phyloP scores from a whole-genome alignment of 192 early-diverging fungal species.

The Ambispora gerdemannii region DNA sequence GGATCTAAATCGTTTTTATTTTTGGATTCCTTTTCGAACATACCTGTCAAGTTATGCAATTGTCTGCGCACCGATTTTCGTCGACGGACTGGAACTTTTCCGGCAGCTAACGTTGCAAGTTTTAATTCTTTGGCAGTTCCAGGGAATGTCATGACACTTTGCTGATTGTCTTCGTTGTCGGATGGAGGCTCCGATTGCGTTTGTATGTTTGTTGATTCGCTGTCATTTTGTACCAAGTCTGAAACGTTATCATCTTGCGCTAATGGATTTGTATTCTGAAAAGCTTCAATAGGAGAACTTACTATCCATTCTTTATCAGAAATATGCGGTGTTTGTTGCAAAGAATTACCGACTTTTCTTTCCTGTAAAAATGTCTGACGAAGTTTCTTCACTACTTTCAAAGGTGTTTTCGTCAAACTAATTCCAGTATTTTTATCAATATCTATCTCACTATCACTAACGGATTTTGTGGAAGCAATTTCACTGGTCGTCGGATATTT shows the following conservation, averaged over 20 bases:
- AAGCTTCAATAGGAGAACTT: neutral
- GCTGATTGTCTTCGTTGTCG: neutral
- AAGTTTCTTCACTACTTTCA: neutral
- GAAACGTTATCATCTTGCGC: neutral
- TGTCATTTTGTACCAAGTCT: neutral
- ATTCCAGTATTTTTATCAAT: neutral
- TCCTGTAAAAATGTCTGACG: neutral
- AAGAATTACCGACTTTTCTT: neutral
- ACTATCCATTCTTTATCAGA: too few species aligned
- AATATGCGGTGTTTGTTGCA: neutral
- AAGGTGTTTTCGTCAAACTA: neutral
- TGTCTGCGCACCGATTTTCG: too few species aligned
- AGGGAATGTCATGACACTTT: neutral
- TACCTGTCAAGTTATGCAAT: too few species aligned
- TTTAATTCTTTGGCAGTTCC: neutral
- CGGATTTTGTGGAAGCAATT: neutral
- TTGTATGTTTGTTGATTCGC: neutral
- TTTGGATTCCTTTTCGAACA: too few species aligned
- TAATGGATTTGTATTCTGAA: neutral
- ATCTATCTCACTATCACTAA: neutral
- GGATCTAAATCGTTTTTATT: too few species aligned
- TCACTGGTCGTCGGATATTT: neutral
- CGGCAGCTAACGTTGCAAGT: neutral
- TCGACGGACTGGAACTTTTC: too few species aligned
- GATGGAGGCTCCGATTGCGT: neutral